Evolutionary conservation across 192 early-diverging fungal species (phyloP).

Genomic region (Radiomyces spectabilis): DNA sequence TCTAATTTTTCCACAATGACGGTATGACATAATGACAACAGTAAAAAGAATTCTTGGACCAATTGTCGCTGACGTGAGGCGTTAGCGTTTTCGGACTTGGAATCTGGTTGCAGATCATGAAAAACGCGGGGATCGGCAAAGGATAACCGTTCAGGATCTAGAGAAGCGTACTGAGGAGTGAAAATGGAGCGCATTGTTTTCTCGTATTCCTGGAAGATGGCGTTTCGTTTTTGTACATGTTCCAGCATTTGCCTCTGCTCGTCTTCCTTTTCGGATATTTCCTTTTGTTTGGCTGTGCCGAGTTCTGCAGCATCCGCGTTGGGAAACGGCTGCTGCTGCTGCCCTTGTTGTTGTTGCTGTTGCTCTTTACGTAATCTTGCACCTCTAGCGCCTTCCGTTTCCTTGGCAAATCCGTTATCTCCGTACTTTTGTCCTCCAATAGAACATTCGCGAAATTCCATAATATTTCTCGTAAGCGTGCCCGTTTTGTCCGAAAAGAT

Average conservation of each 20-base stretch:
- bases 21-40: slow-evolving; percentile 91
- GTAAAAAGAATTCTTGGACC: slow-evolving; percentile 81
- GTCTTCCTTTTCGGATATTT: slow-evolving; percentile 21
- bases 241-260: slow-evolving; percentile 10
- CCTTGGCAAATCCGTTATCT: slow-evolving; percentile 57
- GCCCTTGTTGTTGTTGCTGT: slow-evolving; percentile 36
- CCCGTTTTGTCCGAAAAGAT: slow-evolving; percentile 97
- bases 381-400: slow-evolving; percentile 44
- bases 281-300: slow-evolving; percentile 29
- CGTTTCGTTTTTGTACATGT: slow-evolving; percentile 13
- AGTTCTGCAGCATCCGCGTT: slow-evolving; percentile 11
- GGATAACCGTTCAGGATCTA: slow-evolving; percentile 53
- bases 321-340: slow-evolving; percentile 31
- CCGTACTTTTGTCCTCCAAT: slow-evolving; percentile 88
- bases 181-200: slow-evolving; percentile 57
- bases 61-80: too few species aligned
- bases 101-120: slow-evolving; percentile 48
- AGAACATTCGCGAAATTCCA: slow-evolving; percentile 93
- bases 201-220: slow-evolving; percentile 48
- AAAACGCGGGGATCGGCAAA: slow-evolving; percentile 84
- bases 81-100: slow-evolving; percentile 5
- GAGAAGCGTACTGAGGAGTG: slow-evolving; percentile 54
- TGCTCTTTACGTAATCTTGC: slow-evolving; percentile 43
- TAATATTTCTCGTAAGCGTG: slow-evolving; percentile 90
- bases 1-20: slow-evolving; percentile 73